Base-by-base conservation (phyloP, 2,329 filamentous ascomycete genomes). In the Elsinoe ampelina region DNA sequence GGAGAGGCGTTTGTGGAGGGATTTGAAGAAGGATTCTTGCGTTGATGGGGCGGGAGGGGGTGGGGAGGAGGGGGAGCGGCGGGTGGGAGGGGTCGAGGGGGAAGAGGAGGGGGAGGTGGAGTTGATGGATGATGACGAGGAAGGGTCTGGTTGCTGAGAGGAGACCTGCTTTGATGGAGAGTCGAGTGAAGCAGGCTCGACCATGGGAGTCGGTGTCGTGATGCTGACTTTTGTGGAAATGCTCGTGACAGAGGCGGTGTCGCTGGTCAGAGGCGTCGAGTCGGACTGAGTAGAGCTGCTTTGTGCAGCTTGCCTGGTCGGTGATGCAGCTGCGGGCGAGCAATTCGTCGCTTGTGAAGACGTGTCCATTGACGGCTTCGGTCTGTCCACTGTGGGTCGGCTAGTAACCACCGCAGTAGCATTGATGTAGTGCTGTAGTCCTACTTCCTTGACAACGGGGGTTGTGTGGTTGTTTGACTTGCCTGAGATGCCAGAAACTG, bases 21-120 rank as follows among this genome's bases (percentile, higher is more conserved):
- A 89, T 70, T 97, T 97, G 79, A 96, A 98, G 72, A 98, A 97
- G 1, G 88, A 93, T 68, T 98, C 93, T 70, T 98, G 93, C 1
- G 95, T 93, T 0, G 91, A 90, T 1, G 92, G 91, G 48, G 15
- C 12, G 19, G 48, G n/a, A 34, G 48, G 15, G n/a, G 48, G 32
- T 11, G 48, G 48, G 17, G 32, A 38, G 48, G 48, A 38, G 20
- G 48, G 19, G 48, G 32, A 35, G 15, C 48, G 48, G 48, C 34
- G 48, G 32, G 15, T 34, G 15, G 48, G n/a, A 26, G 32, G 48
- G 32, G 5, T 42, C 43, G 50, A 42, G 13, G 45, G n/a, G 11
- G 30, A 8, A 26, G 50, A 43, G 12, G 56, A 55, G 19, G 48
- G 36, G 19, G 43, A 58, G 34, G 41, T 55, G 17, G 55, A 30